Conservation (phyloP, 768 basidiomycete genomes). For the Tephrocybe rancida region DNA sequence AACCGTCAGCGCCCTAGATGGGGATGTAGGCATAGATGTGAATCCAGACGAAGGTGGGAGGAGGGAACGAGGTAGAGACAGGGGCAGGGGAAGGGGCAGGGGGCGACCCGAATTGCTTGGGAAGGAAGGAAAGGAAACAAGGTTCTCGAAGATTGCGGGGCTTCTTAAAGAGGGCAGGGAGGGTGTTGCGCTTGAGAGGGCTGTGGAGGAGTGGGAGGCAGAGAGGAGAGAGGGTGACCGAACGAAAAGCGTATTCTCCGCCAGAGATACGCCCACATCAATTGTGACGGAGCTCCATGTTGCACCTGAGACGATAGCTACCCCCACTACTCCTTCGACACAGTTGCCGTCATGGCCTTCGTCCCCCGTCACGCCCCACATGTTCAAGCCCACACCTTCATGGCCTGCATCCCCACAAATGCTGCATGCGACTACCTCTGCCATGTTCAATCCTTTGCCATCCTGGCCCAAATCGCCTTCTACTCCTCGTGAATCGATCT, state of each 20-base stretch:
- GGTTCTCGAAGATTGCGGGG: conserved; percentile 69
- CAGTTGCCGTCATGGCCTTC: background rate
- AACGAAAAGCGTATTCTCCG: background rate
- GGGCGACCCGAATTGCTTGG: conserved; percentile 14
- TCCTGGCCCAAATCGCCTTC: background rate
- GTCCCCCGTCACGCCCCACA: background rate
- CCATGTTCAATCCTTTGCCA: background rate
- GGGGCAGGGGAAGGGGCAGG: conserved; percentile 28
- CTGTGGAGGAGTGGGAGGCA: conserved; percentile 65
- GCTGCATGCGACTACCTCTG: too few species aligned
- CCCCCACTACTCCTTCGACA: background rate
- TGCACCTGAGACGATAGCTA: background rate
- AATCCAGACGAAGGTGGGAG: background rate
- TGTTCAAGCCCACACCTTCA: background rate
- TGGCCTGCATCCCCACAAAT: background rate
- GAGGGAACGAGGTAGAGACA: conserved; percentile 1
- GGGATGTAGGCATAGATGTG: conserved; percentile 23
- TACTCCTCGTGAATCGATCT: background rate
- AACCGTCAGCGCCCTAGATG: conserved; percentile 24
- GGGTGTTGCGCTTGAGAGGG: conserved; percentile 60
- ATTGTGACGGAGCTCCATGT: background rate
- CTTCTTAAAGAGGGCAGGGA: conserved; percentile 68
- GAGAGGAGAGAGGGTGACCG: conserved; percentile 15
- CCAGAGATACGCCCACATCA: background rate
- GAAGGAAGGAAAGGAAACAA: conserved; percentile 38